These are phyloP conservation scores for Colletotrichum abscissum DNA, from an alignment of 2,329 filamentous ascomycete species.

Conservation along the genomic window DNA sequence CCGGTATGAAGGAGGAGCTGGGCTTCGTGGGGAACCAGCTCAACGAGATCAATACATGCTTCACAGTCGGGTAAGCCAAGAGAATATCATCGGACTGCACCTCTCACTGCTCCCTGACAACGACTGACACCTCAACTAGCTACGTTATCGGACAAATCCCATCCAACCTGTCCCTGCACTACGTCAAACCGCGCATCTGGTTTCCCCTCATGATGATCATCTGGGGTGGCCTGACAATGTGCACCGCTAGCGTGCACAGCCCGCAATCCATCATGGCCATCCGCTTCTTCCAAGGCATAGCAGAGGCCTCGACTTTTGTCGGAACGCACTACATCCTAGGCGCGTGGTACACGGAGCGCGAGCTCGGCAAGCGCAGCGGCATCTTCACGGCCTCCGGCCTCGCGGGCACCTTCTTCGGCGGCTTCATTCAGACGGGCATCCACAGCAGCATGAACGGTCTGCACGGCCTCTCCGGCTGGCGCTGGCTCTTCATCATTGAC, in stretches of 20 bases:
- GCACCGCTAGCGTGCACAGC: conserved; percentile 62
- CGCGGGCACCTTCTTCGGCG: conserved; percentile 69
- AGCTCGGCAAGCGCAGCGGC: conserved; percentile 71
- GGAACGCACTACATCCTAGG: conserved; percentile 57
- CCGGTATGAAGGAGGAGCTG: conserved; percentile 52
- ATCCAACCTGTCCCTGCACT: conserved; percentile 71
- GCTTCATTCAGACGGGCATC: conserved; percentile 69
- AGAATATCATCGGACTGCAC: neutral
- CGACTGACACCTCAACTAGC: conserved; percentile 22
- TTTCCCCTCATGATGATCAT: conserved; percentile 72
- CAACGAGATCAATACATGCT: conserved; percentile 65
- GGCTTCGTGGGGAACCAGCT: conserved; percentile 49
- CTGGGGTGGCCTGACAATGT: conserved; percentile 74
- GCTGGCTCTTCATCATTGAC: conserved; percentile 50
- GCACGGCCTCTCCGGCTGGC: conserved; percentile 42
- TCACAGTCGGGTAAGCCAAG: conserved; percentile 53
- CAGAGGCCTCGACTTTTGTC: conserved; percentile 53
- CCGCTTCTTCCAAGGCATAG: conserved; percentile 52
- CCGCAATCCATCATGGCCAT: conserved; percentile 65
- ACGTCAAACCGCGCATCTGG: conserved; percentile 71
- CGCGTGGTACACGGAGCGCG: conserved; percentile 70
- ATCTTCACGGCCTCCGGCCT: conserved; percentile 72
- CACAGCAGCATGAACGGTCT: conserved; percentile 57
- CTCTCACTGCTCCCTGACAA: rapidly evolving
- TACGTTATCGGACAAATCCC: conserved; percentile 69